Conservation (phyloP, 305 asterid species). For the Fraxinus paxiana region DNA sequence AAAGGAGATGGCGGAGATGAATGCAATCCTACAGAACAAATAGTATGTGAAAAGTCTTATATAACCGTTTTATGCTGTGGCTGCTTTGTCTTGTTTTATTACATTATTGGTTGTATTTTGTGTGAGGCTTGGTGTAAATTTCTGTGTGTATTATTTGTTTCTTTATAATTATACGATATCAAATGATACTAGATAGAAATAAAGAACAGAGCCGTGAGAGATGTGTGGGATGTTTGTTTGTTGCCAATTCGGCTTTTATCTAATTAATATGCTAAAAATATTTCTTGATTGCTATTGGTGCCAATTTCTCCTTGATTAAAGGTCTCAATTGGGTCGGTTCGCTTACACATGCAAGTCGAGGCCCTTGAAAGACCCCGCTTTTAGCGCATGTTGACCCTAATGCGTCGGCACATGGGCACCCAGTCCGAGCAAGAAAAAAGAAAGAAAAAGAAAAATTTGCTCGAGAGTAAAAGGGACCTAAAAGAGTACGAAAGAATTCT, state of each 20-base stretch:
- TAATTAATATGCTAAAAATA: background rate
- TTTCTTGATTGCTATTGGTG: background rate
- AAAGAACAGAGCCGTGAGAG: background rate
- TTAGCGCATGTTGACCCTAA: background rate
- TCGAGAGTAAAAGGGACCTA: background rate
- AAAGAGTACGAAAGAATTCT: too few relatives aligned
- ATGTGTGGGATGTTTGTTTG: background rate
- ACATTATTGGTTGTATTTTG: background rate
- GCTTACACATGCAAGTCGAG: background rate
- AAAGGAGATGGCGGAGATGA: conserved; percentile 77
- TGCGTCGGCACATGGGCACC: background rate
- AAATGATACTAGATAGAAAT: background rate
- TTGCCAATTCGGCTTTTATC: background rate
- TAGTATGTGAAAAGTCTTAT: conserved; percentile 17
- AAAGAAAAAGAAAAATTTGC: background rate
- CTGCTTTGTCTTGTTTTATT: conserved; percentile 15
- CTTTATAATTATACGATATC: background rate
- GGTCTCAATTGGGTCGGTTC: background rate
- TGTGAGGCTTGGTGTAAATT: background rate
- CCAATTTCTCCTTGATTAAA: background rate
- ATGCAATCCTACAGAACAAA: conserved; percentile 20
- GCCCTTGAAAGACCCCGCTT: background rate
- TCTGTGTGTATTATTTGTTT: background rate
- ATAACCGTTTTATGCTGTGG: conserved; percentile 20
- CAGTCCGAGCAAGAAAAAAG: background rate